Evolutionary conservation across 179 eudicot species (phyloP), one percentile per base, ranked within the genome.

Genomic region (Dionaea muscipula): DNA sequence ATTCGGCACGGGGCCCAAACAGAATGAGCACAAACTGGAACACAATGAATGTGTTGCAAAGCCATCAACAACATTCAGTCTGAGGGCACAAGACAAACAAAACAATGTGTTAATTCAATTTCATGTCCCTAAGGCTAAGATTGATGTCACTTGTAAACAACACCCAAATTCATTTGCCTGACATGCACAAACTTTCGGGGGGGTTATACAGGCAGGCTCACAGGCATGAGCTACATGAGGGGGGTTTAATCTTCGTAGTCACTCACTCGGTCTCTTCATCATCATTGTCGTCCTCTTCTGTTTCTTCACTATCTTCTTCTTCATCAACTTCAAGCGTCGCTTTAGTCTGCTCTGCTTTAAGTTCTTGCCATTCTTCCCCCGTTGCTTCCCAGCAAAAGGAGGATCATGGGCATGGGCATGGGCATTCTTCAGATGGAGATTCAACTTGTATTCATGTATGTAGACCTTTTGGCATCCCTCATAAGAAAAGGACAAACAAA

Each of bases 211-310:
- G 35, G 35, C 5, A 31, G 35, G 5, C 35, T 4, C 5, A 11
- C 35, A 31, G 5, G 35, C 52, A 1, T 12, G 19, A 7, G 4
- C 47, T 43, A 43, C 17, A 43, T 6, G 16, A 49, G 8, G 24
- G 10, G 8, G 24, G 10, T 36, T 64, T 68, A 89, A 65, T 91
- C 98, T 68, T 91, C 98, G 16, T 86, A 40, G n/a, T n/a, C n/a
- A n/a, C n/a, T n/a, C n/a, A n/a, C 67, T 90, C 98, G 0, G 98
- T 91, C 75, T 91, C 95, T 74, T 91, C 98, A 56, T 86, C 94
- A 21, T 90, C 97, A 33, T 67, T 82, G 62, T 82, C 74, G 38
- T 87, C 98, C 79, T 91, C 98, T 51, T 91, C 98, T 0, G 98
- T 91, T 64, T 91, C 98, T 68, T 91, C 98, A 45, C 98, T 91